phyloP scores from a whole-genome alignment of 1,284 basidiomycete species.

The Sporisorium scitamineum region DNA sequence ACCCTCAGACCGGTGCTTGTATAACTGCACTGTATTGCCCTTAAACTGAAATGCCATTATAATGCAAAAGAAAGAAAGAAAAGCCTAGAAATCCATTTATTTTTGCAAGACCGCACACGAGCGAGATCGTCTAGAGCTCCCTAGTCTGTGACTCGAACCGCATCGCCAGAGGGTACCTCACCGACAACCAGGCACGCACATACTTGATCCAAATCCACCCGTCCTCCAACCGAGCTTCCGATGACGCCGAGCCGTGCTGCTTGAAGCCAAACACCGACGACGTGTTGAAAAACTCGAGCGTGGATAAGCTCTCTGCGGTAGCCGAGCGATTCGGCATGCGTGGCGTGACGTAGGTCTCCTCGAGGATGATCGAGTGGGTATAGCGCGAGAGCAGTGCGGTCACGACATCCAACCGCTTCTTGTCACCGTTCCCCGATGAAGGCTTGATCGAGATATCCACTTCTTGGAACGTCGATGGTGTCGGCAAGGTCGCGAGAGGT shows the following conservation, averaged over 20 bases:
- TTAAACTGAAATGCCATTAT: neutral
- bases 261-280: slow-evolving; percentile 24
- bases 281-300: slow-evolving; percentile 14
- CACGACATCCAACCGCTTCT: slow-evolving; percentile 12
- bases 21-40: neutral
- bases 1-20: neutral
- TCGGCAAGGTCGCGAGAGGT: neutral
- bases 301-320: neutral
- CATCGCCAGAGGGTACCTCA: slow-evolving; percentile 22
- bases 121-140: slow-evolving; percentile 15
- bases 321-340: slow-evolving; percentile 8
- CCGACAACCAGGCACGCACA: slow-evolving; percentile 29
- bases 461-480: neutral
- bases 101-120: neutral
- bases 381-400: slow-evolving; percentile 20
- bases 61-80: neutral
- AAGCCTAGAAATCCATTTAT: neutral
- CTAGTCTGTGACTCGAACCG: slow-evolving; percentile 18
- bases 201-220: slow-evolving; percentile 18
- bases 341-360: slow-evolving; percentile 8
- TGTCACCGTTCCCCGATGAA: neutral
- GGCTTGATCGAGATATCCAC: slow-evolving; percentile 12
- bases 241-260: slow-evolving; percentile 1
- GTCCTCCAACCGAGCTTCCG: neutral
- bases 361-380: slow-evolving; percentile 14